Evolutionary conservation across 257 asterid species (phyloP).

Genomic region (Ajuga chamaepitys): DNA sequence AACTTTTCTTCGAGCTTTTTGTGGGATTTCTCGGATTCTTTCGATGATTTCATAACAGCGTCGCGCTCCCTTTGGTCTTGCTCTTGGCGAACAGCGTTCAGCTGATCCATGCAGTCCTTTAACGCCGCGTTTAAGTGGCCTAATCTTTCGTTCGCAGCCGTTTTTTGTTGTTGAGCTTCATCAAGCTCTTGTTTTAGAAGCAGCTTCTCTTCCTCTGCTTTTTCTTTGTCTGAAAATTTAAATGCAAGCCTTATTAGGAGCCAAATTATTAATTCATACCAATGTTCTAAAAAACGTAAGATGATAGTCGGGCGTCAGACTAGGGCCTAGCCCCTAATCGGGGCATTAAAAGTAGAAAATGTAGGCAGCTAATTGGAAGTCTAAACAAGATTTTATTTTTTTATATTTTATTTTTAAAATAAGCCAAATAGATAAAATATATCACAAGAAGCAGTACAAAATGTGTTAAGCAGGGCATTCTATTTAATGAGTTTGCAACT

Average conservation of each 20-base stretch:
- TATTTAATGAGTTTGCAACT: no score
- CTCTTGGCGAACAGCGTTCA: constrained; percentile 37
- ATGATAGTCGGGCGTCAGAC: no score
- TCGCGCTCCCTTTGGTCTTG: constrained; percentile 41
- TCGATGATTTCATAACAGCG: constrained; percentile 33
- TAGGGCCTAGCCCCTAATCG: no score
- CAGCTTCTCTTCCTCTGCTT: constrained; percentile 47
- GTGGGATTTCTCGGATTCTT: constrained; percentile 38
- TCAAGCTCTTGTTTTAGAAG: constrained; percentile 40
- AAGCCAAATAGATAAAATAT: no score
- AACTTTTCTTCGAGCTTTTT: constrained; percentile 44
- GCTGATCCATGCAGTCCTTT: constrained; percentile 58
- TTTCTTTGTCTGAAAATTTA: constrained; percentile 38
- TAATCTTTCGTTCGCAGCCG: constrained; percentile 44
- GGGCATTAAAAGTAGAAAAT: no score
- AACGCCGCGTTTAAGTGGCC: constrained; percentile 49
- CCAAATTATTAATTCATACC: no score
- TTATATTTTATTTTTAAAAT: no score
- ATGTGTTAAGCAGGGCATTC: no score
- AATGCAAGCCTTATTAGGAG: not conserved
- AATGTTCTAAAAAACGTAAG: no score
- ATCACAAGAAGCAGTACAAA: no score
- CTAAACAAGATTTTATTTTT: no score
- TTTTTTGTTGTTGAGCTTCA: constrained; percentile 31
- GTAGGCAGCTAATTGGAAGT: no score